Conservation (phyloP, 192 early-diverging fungal genomes). For the Pilaira anomala region DNA sequence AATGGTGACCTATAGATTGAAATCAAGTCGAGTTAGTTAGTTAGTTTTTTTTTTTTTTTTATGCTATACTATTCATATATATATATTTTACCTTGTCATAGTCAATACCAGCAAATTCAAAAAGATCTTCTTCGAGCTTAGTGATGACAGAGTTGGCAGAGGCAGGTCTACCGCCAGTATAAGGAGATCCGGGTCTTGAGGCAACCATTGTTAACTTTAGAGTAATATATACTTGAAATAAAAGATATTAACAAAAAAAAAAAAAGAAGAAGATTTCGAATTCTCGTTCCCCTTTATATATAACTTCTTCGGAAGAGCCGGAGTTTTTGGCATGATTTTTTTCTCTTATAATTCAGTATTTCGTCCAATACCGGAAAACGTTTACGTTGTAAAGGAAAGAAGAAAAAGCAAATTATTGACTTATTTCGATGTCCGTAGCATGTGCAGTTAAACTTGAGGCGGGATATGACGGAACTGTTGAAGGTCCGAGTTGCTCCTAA, state of each 20-base stretch:
- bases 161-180: neutral
- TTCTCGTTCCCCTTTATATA: neutral
- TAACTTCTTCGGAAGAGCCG: conserved; percentile 4
- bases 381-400: too few species aligned
- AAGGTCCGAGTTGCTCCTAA: too few species aligned
- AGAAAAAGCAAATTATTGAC: too few species aligned
- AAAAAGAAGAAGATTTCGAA: neutral
- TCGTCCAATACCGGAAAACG: too few species aligned
- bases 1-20: conserved; percentile 67
- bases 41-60: neutral
- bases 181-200: conserved; percentile 24
- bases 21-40: neutral
- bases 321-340: neutral
- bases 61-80: neutral
- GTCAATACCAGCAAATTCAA: conserved; percentile 74
- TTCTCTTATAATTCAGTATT: too few species aligned
- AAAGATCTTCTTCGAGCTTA: conserved; percentile 62
- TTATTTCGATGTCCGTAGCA: too few species aligned
- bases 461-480: too few species aligned
- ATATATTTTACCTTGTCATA: conserved; percentile 52
- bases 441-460: too few species aligned
- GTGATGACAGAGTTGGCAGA: neutral
- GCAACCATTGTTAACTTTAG: conserved; percentile 14
- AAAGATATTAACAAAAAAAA: neutral
- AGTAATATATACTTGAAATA: too few species aligned